A percentile compares a stretch with the other conserved stretches of the same genome.
These are phyloP conservation scores for Raffaelea arxii DNA, from an alignment of 2,329 filamentous ascomycete genomes.

Conservation along the genomic window DNA sequence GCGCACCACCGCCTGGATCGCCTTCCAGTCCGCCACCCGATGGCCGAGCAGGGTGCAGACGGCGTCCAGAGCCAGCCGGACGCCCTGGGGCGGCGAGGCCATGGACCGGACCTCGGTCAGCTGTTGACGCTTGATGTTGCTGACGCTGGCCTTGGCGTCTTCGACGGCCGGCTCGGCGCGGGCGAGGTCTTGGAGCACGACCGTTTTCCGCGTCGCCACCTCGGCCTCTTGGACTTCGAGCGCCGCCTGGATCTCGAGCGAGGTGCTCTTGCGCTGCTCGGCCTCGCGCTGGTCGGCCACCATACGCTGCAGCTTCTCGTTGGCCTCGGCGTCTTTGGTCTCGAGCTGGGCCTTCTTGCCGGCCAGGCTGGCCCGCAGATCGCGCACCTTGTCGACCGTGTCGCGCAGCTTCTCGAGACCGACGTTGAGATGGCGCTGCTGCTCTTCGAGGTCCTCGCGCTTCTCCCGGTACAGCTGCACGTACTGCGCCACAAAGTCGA, in stretches of 20 bases:
- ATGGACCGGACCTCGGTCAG: conserved; percentile 96
- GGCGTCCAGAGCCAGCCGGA: conserved; percentile 87
- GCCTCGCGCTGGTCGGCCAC: conserved; percentile 91
- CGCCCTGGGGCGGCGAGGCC: conserved; percentile 83
- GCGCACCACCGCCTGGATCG: conserved; percentile 78
- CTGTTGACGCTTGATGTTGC: conserved; percentile 96
- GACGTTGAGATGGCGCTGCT: conserved; percentile 95
- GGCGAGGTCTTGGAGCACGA: conserved; percentile 80
- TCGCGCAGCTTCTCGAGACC: conserved; percentile 95
- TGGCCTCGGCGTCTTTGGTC: conserved; percentile 88
- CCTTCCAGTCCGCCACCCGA: conserved; percentile 87
- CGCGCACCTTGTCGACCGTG: conserved; percentile 93
- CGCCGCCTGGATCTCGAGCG: conserved; percentile 77
- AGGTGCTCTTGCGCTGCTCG: conserved; percentile 80
- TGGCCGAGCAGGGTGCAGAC: conserved; percentile 92
- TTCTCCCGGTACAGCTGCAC: conserved; percentile 97
- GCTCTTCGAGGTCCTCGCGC: conserved; percentile 94
- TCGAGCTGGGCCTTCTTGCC: conserved; percentile 92
- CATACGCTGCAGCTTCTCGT: conserved; percentile 96
- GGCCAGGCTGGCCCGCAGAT: conserved; percentile 80
- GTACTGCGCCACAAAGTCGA: conserved; percentile 97
- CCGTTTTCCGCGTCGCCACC: conserved; percentile 70
- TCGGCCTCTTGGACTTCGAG: conserved; percentile 84
- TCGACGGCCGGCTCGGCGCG: conserved; percentile 86
- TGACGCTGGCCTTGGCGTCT: conserved; percentile 91